Evolutionary conservation across 441 rosid genomes (phyloP).

Genomic region (Brassica balearica): DNA sequence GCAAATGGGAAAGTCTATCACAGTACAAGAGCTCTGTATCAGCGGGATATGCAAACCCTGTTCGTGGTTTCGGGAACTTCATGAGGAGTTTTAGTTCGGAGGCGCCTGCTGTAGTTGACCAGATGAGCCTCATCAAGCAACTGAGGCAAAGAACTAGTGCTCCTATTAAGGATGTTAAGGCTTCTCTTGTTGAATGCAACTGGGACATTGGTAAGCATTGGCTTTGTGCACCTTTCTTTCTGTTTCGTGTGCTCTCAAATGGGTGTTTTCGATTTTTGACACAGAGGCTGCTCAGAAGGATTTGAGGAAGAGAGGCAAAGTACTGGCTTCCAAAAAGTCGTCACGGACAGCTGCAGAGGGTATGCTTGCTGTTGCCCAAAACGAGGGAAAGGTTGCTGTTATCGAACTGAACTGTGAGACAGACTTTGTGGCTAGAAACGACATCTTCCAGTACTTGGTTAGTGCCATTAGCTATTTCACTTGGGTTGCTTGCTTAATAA

Average conservation of each 20-base stretch:
- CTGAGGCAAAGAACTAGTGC: slow-evolving; percentile 89
- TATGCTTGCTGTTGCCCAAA: slow-evolving; percentile 77
- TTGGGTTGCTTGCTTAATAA: not conserved
- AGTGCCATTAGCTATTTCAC: slow-evolving; percentile 37
- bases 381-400: slow-evolving; percentile 68
- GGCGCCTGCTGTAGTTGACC: slow-evolving; percentile 55
- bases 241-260: slow-evolving; percentile 3
- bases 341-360: slow-evolving; percentile 86
- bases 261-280: slow-evolving; percentile 31
- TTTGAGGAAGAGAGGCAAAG: slow-evolving; percentile 90
- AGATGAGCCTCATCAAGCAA: slow-evolving; percentile 75
- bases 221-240: not conserved
- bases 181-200: slow-evolving; percentile 73
- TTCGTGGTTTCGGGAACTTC: slow-evolving; percentile 46
- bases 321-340: slow-evolving; percentile 80
- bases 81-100: slow-evolving; percentile 52
- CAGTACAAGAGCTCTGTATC: slow-evolving; percentile 37
- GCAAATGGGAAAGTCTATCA: slow-evolving; percentile 38
- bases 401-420: slow-evolving; percentile 95
- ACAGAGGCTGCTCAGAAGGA: slow-evolving; percentile 93
- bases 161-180: slow-evolving; percentile 91
- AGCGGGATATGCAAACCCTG: slow-evolving; percentile 26
- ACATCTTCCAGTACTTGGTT: slow-evolving; percentile 88
- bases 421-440: slow-evolving; percentile 95
- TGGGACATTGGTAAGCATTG: slow-evolving; percentile 78